These are phyloP conservation scores for Ophiostoma populinum DNA, from an alignment of 2,329 filamentous ascomycete genomes.

Conservation along the genomic window DNA sequence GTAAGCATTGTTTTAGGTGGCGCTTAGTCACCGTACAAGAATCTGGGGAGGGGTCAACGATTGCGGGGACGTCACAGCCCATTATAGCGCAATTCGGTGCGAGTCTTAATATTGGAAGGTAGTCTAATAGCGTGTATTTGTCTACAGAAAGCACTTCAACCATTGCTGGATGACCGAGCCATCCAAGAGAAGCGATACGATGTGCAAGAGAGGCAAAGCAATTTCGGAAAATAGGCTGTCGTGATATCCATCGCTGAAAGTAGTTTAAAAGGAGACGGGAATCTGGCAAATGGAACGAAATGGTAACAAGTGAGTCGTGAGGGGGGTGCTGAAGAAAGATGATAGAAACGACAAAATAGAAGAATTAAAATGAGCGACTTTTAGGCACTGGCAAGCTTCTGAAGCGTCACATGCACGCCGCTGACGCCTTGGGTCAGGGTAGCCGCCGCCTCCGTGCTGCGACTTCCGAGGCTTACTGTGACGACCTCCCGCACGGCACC, in stretches of 20 bases:
- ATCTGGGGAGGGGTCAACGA: too few relatives aligned
- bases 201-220: background rate
- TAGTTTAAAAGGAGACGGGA: background rate
- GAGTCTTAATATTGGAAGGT: too few relatives aligned
- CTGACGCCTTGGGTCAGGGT: constrained; percentile 85
- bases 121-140: too few relatives aligned
- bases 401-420: constrained; percentile 26
- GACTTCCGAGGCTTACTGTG: constrained; percentile 71
- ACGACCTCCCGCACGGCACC: constrained; percentile 50
- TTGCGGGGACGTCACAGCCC: too few relatives aligned
- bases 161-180: too few relatives aligned
- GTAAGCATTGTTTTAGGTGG: too few relatives aligned
- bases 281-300: too few relatives aligned
- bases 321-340: background rate
- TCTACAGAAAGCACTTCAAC: too few relatives aligned
- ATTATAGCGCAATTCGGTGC: too few relatives aligned
- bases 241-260: constrained; percentile 1
- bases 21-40: too few relatives aligned
- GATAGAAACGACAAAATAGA: background rate
- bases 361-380: background rate
- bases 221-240: background rate
- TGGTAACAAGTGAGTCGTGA: too few relatives aligned
- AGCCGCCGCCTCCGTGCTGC: constrained; percentile 73
- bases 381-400: constrained; percentile 7
- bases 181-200: background rate